Evolutionary conservation across 2,329 filamentous ascomycete genomes (phyloP).

Genomic region (Penicillium sp.): DNA sequence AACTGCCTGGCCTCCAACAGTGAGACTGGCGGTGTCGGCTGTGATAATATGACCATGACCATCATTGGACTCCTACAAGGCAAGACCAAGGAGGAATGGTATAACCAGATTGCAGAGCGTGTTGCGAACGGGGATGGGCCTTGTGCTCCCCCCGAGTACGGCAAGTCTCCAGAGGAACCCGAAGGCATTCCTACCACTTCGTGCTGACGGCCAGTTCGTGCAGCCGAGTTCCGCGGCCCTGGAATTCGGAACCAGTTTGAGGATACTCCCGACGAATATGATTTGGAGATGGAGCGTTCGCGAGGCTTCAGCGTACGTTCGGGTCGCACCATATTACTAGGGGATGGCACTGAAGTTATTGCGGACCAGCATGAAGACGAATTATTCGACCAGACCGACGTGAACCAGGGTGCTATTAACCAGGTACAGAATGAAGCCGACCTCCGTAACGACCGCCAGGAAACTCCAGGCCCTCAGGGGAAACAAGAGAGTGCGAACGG

Average conservation of each 20-base stretch:
- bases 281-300: conserved; percentile 50
- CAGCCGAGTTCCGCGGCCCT: conserved; percentile 81
- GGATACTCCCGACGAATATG: conserved; percentile 63
- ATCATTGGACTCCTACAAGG: conserved; percentile 85
- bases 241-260: conserved; percentile 79
- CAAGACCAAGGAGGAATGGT: conserved; percentile 96
- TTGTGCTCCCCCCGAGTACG: conserved; percentile 98
- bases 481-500: conserved; percentile 25
- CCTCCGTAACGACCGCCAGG: conserved; percentile 47
- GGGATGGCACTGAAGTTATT: conserved; percentile 88
- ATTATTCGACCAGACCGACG: conserved; percentile 89
- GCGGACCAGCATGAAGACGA: conserved; percentile 86
- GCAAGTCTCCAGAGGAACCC: conserved; percentile 64
- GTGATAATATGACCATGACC: conserved; percentile 99
- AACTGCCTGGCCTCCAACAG: conserved; percentile 98
- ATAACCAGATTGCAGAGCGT: conserved; percentile 87
- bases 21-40: conserved; percentile 94
- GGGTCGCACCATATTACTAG: conserved; percentile 88
- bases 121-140: conserved; percentile 96
- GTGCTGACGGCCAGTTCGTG: conserved; percentile 41
- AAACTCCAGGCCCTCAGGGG: conserved; percentile 49
- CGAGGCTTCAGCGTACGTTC: conserved; percentile 69
- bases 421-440: conserved; percentile 63
- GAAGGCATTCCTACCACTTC: conserved; percentile 35
- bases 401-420: conserved; percentile 77